Conservation (phyloP, 345 rosid species). For the Aquilaria sinensis region DNA sequence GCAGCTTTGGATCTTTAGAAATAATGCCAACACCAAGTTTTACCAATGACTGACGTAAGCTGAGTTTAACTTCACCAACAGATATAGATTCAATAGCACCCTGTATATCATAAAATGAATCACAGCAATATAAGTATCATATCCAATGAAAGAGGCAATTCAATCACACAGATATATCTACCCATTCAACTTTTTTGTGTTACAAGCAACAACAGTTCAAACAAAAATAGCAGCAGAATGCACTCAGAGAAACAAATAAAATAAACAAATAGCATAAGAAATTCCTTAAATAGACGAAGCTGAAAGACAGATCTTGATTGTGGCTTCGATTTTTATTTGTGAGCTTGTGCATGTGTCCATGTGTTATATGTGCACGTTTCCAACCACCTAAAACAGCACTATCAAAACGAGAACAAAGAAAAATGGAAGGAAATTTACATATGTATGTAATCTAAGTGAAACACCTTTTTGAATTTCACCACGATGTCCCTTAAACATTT, state of each 20-base stretch:
- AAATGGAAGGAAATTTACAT: neutral
- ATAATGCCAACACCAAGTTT: slow-evolving; percentile 87
- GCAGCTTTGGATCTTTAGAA: slow-evolving; percentile 90
- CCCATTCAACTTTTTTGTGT: no score
- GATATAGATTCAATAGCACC: slow-evolving; percentile 91
- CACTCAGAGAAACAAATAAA: neutral
- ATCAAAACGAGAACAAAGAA: slow-evolving; percentile 8
- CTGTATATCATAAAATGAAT: slow-evolving; percentile 42
- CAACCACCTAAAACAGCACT: slow-evolving; percentile 5
- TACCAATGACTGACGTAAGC: slow-evolving; percentile 90
- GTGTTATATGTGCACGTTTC: neutral
- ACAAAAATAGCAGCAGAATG: neutral
- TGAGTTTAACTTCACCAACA: slow-evolving; percentile 82
- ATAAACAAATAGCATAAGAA: neutral
- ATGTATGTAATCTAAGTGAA: neutral
- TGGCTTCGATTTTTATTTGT: no score
- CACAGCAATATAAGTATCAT: slow-evolving; percentile 7
- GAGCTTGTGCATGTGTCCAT: neutral
- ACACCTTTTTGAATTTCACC: slow-evolving; percentile 86
- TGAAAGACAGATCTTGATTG: no score
- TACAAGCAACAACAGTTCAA: neutral
- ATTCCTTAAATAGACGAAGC: no score
- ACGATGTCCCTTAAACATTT: slow-evolving; percentile 77
- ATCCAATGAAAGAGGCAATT: neutral
- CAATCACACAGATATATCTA: no score